Base-by-base conservation (phyloP, 768 basidiomycete species). In the Heimioporus sp. region DNA sequence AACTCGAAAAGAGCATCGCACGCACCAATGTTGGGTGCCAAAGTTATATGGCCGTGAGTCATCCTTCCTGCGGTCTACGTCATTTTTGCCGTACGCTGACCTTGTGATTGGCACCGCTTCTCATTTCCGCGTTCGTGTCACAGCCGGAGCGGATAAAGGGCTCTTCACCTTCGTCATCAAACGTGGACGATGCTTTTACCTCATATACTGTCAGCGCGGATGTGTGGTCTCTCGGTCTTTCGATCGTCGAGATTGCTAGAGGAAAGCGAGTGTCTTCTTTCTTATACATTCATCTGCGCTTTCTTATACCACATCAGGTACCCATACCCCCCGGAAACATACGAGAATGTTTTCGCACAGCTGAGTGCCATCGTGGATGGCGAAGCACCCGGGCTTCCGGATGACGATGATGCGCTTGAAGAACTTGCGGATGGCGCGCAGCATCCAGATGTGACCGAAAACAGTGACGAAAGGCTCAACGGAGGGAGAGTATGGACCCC, bases 21-120 rank as follows among this genome's bases (percentile, higher is more conserved):
- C 96, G 95, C 72, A 99, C 97, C 7, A 98, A 98, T 63, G 98
- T 99, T 36, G 97, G 97, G 8, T 99, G 97, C 67, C 97, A 99
- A 69, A 88, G 85, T 54, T 99, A 99, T 70, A 98, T 99, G 94
- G 96, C 96, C 43, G 93, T 93, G 69, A 68, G 87, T 79, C 35
- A 41, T 37, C 10, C 31, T 16, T 48, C 3, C 21, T 61, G 21
- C 43, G 45, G 39, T 46, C 13, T 15, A 51, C 48, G 45, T 35
- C 19, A 19, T 36, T 10, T 42, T 20, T 19, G 38, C 24, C 19
- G 20, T 45, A 17, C 30, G 31, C 55, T 59, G 39, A 53, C 44
- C 16, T 40, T 32, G 17, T 36, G 50, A 31, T 54, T 4, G 37
- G n/a, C 41, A 21, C 15, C 20, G 3, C 24, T 4, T 28, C 24